Percentiles rank a stretch among this genome's conserved stretches.
These are phyloP conservation scores for Exidia glandulosa DNA, from an alignment of 768 basidiomycete species.

Conservation along the genomic window DNA sequence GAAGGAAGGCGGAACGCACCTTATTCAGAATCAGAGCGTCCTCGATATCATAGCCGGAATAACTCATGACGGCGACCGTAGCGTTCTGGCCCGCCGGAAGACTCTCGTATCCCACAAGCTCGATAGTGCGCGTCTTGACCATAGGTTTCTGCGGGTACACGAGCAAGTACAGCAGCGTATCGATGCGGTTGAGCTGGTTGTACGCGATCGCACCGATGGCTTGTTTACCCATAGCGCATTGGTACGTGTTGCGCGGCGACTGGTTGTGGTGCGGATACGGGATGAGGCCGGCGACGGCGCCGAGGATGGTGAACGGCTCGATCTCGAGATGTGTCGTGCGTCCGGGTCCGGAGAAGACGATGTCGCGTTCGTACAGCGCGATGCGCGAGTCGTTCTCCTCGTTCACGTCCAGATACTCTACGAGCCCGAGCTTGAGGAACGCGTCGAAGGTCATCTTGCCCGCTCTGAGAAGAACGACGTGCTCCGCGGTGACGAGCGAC, in stretches of 20 bases:
- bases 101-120: conserved; percentile 90
- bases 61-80: conserved; percentile 97
- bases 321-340: conserved; percentile 92
- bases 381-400: conserved; percentile 98
- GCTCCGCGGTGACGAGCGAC: conserved; percentile 67
- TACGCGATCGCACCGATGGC: conserved; percentile 98
- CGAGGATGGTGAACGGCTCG: conserved; percentile 94
- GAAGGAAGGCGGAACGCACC: conserved; percentile 35
- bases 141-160: conserved; percentile 99
- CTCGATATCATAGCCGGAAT: conserved; percentile 98
- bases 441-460: conserved; percentile 80
- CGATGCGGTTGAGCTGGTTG: conserved; percentile 95
- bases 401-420: conserved; percentile 97
- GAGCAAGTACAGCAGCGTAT: conserved; percentile 93
- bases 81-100: conserved; percentile 98
- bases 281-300: conserved; percentile 95
- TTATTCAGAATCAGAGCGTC: conserved; percentile 95
- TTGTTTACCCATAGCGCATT: conserved; percentile 99
- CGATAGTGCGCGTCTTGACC: conserved; percentile 99
- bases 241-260: conserved; percentile 97
- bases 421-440: conserved; percentile 82
- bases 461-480: conserved; percentile 75
- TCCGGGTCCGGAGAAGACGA: conserved; percentile 35
- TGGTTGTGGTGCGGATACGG: conserved; percentile 99
- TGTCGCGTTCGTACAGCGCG: conserved; percentile 84